These are phyloP conservation scores for Phytophthora cactorum DNA, from an alignment of 352 stramenopile genomes.

Conservation along the genomic window DNA sequence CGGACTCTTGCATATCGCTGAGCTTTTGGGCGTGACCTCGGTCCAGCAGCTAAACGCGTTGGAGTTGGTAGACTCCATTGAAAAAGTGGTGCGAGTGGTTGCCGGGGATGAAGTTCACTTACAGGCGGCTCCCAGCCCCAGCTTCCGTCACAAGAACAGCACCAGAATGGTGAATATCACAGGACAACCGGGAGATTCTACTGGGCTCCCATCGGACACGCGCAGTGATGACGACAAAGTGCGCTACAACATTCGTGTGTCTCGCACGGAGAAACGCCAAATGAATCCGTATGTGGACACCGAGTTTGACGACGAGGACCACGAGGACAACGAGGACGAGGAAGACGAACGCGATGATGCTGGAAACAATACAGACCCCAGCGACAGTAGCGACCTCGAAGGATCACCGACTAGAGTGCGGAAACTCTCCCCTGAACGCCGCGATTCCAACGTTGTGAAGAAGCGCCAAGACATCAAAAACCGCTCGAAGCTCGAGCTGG, in stretches of 20 bases:
- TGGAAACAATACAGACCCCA: constrained; percentile 8
- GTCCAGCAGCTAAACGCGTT: constrained; percentile 59
- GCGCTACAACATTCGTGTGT: constrained; percentile 83
- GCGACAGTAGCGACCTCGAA: constrained; percentile 7
- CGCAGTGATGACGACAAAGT: constrained; percentile 67
- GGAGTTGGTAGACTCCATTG: constrained; percentile 71
- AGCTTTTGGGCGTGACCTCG: constrained; percentile 64
- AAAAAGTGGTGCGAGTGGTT: constrained; percentile 78
- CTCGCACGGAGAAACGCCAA: constrained; percentile 45
- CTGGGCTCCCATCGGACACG: constrained; percentile 38
- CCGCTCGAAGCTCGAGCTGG: constrained; percentile 58
- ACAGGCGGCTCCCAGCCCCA: constrained; percentile 50
- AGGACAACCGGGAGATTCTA: constrained; percentile 36
- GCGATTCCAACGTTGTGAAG: constrained; percentile 42
- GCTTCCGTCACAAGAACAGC: constrained; percentile 79
- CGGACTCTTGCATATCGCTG: constrained; percentile 77
- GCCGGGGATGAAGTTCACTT: constrained; percentile 79
- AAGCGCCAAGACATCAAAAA: constrained; percentile 74
- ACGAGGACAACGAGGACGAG: constrained; percentile 35
- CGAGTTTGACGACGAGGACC: constrained; percentile 34
- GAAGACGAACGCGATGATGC: constrained; percentile 18
- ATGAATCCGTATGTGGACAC: constrained; percentile 74
- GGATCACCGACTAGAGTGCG: constrained; percentile 1
- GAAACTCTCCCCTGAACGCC: background rate
- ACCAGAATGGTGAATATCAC: constrained; percentile 45